Percentiles rank a stretch among this genome's conserved stretches.
phyloP scores from a whole-genome alignment of 192 early-diverging fungal species.

The Backusella liffmaniae region DNA sequence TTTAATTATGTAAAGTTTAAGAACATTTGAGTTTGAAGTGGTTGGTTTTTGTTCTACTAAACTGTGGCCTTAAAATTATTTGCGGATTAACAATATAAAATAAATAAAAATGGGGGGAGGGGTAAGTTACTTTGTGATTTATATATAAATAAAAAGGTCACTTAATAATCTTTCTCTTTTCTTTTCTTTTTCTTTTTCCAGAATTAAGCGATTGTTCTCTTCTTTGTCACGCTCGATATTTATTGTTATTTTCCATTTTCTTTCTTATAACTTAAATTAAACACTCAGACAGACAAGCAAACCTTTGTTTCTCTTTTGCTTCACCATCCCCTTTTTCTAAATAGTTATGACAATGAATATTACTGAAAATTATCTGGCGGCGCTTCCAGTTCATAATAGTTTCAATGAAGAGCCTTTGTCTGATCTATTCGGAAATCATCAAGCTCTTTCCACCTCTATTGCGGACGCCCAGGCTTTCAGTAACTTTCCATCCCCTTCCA shows the following conservation, averaged over 20 bases:
- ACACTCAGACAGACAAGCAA: neutral
- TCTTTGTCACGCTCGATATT: neutral
- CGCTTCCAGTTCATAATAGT: neutral
- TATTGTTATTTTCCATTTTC: neutral
- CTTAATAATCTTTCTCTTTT: neutral
- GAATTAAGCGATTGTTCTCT: neutral
- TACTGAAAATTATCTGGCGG: neutral
- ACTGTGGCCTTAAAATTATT: neutral
- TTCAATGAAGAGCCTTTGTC: conserved; percentile 1
- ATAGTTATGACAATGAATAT: conserved; percentile 3
- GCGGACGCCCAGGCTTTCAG: neutral
- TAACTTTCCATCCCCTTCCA: conserved; percentile 5
- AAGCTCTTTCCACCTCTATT: neutral
- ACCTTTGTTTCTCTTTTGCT: neutral
- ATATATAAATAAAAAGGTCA: conserved; percentile 10
- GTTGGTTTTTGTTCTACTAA: neutral
- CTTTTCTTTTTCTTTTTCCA: conserved; percentile 4
- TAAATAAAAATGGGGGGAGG: neutral
- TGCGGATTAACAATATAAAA: neutral
- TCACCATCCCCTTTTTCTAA: neutral
- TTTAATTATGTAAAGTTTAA: neutral
- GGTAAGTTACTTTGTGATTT: neutral
- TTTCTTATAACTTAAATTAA: neutral
- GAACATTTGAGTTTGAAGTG: neutral
- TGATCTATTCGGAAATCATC: conserved; percentile 1